A percentile compares a stretch with the other conserved stretches of the same genome.
Conservation (phyloP, 2,329 filamentous ascomycete species). For the Ascochyta koolunga region DNA sequence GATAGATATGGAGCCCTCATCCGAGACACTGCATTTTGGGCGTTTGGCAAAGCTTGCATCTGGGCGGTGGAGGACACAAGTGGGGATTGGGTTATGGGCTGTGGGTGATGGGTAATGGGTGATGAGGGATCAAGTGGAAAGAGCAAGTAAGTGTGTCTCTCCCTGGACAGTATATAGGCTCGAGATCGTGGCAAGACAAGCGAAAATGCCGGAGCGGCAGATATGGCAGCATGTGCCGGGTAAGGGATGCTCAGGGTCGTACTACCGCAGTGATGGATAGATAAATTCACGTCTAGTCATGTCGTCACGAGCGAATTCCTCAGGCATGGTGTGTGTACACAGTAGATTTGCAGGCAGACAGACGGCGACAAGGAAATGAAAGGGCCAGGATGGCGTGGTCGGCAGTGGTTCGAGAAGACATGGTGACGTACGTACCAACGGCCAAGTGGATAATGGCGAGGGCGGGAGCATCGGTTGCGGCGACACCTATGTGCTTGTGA, state of each 20-base stretch:
- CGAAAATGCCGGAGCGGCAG: slow-evolving; percentile 13
- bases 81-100: neutral
- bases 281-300: slow-evolving; percentile 1
- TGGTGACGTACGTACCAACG: slow-evolving; percentile 14
- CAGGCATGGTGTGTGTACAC: slow-evolving; percentile 2
- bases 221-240: neutral
- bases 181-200: neutral
- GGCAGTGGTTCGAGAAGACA: slow-evolving; percentile 6
- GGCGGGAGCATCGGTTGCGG: slow-evolving; percentile 9
- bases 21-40: slow-evolving; percentile 35
- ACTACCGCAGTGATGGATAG: slow-evolving; percentile 1
- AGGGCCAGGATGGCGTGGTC: slow-evolving; percentile 8
- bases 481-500: slow-evolving; percentile 10
- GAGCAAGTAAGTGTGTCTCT: slow-evolving; percentile 9
- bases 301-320: slow-evolving; percentile 14
- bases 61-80: slow-evolving; percentile 11
- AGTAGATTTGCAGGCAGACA: neutral
- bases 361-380: slow-evolving; percentile 8
- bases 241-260: slow-evolving; percentile 4
- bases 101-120: too few species aligned
- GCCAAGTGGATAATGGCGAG: slow-evolving; percentile 2
- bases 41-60: slow-evolving; percentile 40
- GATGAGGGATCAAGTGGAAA: neutral
- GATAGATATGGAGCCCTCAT: neutral
- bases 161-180: slow-evolving; percentile 2